phyloP scores from a whole-genome alignment of 2,329 filamentous ascomycete genomes.

The Bretziella fagacearum region DNA sequence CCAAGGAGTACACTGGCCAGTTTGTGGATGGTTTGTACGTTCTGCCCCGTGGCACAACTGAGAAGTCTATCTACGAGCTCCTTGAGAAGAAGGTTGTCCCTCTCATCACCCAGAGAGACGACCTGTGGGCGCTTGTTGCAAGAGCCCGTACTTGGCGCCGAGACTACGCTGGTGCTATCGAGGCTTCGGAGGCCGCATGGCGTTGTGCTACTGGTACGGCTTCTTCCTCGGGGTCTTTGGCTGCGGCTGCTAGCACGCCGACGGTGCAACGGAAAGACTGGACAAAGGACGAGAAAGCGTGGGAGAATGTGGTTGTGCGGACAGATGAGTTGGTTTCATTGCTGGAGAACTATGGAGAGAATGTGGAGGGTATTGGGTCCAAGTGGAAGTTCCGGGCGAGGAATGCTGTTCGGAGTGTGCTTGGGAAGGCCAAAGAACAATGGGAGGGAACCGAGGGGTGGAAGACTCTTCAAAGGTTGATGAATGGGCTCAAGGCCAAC shows the following conservation, averaged over 20 bases:
- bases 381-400: conserved; percentile 82
- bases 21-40: conserved; percentile 16
- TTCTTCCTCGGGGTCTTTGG: conserved; percentile 28
- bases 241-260: conserved; percentile 21
- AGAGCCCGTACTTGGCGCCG: conserved; percentile 56
- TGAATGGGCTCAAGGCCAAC: conserved; percentile 35
- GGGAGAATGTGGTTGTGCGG: conserved; percentile 55
- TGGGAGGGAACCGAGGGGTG: conserved; percentile 68
- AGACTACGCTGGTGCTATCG: conserved; percentile 55
- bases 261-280: conserved; percentile 19
- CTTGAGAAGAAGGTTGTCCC: conserved; percentile 62
- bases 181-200: conserved; percentile 83
- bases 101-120: conserved; percentile 62
- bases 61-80: conserved; percentile 49
- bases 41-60: conserved; percentile 37
- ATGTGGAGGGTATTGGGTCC: conserved; percentile 50
- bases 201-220: conserved; percentile 45
- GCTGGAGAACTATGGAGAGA: conserved; percentile 61
- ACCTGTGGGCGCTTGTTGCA: conserved; percentile 60
- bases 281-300: conserved; percentile 42
- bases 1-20: conserved; percentile 22
- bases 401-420: conserved; percentile 65
- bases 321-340: conserved; percentile 69
- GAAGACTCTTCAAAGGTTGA: conserved; percentile 38
- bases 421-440: conserved; percentile 61